A percentile compares a stretch with the other conserved stretches of the same genome.
phyloP scores from a whole-genome alignment of 1,284 basidiomycete genomes.

The Boletus smithii region DNA sequence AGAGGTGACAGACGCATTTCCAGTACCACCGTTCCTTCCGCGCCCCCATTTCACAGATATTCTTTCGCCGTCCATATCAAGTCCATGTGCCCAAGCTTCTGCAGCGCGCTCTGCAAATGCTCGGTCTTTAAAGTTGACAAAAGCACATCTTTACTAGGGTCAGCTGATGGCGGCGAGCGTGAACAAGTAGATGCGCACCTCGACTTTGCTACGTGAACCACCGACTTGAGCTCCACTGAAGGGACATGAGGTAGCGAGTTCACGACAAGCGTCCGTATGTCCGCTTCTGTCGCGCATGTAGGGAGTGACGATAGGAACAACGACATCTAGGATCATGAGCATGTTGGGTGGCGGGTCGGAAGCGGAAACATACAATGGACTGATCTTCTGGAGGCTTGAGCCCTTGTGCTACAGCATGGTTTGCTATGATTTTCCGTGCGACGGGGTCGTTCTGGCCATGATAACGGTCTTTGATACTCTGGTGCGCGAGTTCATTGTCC shows the following conservation, averaged over 20 bases:
- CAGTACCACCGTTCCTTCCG: conserved; percentile 44
- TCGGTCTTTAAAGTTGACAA: conserved; percentile 89
- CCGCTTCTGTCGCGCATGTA: conserved; percentile 66
- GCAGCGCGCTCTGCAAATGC: conserved; percentile 82
- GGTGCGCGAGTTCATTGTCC: conserved; percentile 80
- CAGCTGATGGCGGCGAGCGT: conserved; percentile 6
- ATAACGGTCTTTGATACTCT: conserved; percentile 91
- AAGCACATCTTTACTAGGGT: conserved; percentile 74
- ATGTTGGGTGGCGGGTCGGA: background rate
- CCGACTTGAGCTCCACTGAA: conserved; percentile 69
- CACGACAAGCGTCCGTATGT: conserved; percentile 74
- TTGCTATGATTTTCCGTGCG: conserved; percentile 79
- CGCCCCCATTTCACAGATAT: conserved; percentile 87
- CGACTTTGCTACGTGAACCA: conserved; percentile 84
- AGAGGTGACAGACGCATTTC: conserved; percentile 6
- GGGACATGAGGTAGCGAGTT: conserved; percentile 69
- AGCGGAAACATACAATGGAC: conserved; percentile 62
- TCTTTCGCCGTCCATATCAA: conserved; percentile 78
- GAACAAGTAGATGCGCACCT: conserved; percentile 40
- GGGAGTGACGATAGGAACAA: conserved; percentile 89
- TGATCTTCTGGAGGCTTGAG: conserved; percentile 87
- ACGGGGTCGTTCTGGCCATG: conserved; percentile 90
- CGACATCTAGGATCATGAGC: conserved; percentile 64
- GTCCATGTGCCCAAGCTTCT: conserved; percentile 80
- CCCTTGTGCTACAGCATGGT: conserved; percentile 74